phyloP scores from a whole-genome alignment of 495 filamentous ascomycete genomes.

The Tuber umbilicatum region DNA sequence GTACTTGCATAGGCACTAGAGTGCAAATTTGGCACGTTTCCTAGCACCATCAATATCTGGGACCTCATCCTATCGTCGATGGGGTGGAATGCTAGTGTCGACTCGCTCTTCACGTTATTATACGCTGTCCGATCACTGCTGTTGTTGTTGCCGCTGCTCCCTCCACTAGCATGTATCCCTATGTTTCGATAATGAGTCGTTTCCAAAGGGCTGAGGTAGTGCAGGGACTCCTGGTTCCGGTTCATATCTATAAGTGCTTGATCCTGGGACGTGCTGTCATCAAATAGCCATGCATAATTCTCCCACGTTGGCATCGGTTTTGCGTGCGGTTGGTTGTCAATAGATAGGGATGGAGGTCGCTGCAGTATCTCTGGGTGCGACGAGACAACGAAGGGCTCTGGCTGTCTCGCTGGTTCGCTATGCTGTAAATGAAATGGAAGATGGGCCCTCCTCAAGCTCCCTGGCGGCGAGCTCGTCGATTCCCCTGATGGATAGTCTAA shows the following conservation, averaged over 20 bases:
- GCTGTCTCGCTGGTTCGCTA: conserved; percentile 39
- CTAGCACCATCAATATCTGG: conserved; percentile 35
- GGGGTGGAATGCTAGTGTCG: conserved; percentile 35
- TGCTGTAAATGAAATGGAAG: conserved; percentile 41
- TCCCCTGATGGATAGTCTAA: conserved; percentile 35
- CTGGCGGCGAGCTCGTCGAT: conserved; percentile 25
- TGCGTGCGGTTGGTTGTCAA: conserved; percentile 35
- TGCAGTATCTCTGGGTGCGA: conserved; percentile 39
- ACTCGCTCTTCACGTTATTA: conserved; percentile 25
- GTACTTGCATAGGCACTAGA: conserved; percentile 30
- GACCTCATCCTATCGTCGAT: conserved; percentile 37
- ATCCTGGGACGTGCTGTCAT: conserved; percentile 38
- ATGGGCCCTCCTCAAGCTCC: conserved; percentile 34
- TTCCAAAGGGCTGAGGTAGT: conserved; percentile 39
- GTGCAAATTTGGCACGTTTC: conserved; percentile 37
- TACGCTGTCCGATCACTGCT: conserved; percentile 6
- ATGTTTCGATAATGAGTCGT: conserved; percentile 34
- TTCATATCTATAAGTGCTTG: conserved; percentile 37
- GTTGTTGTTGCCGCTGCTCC: not conserved
- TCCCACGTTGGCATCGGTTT: conserved; percentile 40
- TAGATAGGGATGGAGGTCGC: conserved; percentile 29
- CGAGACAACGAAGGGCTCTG: conserved; percentile 30
- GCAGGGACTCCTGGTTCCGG: conserved; percentile 28
- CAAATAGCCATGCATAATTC: conserved; percentile 41
- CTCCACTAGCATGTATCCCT: conserved; percentile 31